A percentile compares a stretch with the other conserved stretches of the same genome.
Evolutionary conservation across 352 stramenopile genomes (phyloP).

Genomic region (Globisporangium viniferum): DNA sequence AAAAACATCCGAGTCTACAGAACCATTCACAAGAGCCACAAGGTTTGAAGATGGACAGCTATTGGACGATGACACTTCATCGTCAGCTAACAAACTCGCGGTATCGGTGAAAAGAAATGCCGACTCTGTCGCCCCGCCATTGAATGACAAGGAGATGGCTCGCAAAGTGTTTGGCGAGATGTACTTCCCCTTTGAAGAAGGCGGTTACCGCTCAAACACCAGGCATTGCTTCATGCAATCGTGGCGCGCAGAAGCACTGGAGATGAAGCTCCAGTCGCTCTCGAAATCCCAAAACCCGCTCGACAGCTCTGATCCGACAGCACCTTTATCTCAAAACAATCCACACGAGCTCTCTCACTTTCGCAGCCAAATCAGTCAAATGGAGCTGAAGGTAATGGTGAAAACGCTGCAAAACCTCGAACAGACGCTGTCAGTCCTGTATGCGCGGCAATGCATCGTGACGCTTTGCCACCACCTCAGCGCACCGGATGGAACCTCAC

Average conservation of each 20-base stretch:
- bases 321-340: background rate
- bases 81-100: background rate
- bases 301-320: background rate
- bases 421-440: conserved; percentile 10
- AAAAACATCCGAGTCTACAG: background rate
- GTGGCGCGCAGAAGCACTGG: conserved; percentile 28
- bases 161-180: conserved; percentile 84
- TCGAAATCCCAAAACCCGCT: background rate
- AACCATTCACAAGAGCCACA: background rate
- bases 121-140: conserved; percentile 6
- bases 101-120: background rate
- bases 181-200: conserved; percentile 85
- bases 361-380: conserved; percentile 2
- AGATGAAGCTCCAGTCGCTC: conserved; percentile 23
- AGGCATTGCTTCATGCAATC: conserved; percentile 28
- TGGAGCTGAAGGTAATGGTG: conserved; percentile 12
- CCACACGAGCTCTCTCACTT: background rate
- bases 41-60: background rate
- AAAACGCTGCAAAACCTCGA: conserved; percentile 7
- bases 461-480: conserved; percentile 5
- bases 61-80: background rate
- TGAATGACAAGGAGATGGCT: conserved; percentile 81
- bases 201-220: conserved; percentile 60
- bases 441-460: conserved; percentile 9
- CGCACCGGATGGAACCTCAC: background rate